Evolutionary conservation across 2,329 filamentous ascomycete species (phyloP).

Genomic region (Daldinia sp.): DNA sequence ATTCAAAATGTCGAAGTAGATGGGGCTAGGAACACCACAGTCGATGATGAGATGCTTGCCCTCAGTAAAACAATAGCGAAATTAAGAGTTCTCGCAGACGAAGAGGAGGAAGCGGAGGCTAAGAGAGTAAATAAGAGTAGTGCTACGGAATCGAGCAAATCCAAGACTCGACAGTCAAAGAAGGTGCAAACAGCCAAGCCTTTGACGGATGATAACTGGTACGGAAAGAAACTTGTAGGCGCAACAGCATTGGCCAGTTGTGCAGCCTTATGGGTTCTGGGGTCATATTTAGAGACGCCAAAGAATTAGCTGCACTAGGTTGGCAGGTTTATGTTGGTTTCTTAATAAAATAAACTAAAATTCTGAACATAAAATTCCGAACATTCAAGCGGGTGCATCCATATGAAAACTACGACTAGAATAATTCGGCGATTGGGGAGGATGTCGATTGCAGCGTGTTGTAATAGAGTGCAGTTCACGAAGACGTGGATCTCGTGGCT

Average conservation of each 20-base stretch:
- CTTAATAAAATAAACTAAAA: not conserved
- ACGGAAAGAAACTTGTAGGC: constrained; percentile 70
- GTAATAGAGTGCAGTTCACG: not conserved
- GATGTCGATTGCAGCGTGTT: not conserved
- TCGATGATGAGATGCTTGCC: constrained; percentile 79
- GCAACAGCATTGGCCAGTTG: constrained; percentile 69
- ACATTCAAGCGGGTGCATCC: not conserved
- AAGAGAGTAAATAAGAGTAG: constrained; percentile 43
- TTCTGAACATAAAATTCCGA: not conserved
- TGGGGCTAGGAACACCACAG: constrained; percentile 62
- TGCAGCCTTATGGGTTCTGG: constrained; percentile 65
- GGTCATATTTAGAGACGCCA: constrained; percentile 59
- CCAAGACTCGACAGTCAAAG: constrained; percentile 38
- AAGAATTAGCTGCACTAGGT: constrained; percentile 23
- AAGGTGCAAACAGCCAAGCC: constrained; percentile 65
- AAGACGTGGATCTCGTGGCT: no score
- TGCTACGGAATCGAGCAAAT: constrained; percentile 38
- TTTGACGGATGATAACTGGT: constrained; percentile 71
- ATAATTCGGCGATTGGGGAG: not conserved
- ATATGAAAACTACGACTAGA: not conserved
- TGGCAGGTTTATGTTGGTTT: not conserved
- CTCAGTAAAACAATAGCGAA: constrained; percentile 73
- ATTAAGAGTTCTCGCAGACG: constrained; percentile 58
- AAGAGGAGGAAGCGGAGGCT: constrained; percentile 51
- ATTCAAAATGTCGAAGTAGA: constrained; percentile 96